Evolutionary conservation across 169 alveolate species (phyloP).

Genomic region (Plasmodium sp.): DNA sequence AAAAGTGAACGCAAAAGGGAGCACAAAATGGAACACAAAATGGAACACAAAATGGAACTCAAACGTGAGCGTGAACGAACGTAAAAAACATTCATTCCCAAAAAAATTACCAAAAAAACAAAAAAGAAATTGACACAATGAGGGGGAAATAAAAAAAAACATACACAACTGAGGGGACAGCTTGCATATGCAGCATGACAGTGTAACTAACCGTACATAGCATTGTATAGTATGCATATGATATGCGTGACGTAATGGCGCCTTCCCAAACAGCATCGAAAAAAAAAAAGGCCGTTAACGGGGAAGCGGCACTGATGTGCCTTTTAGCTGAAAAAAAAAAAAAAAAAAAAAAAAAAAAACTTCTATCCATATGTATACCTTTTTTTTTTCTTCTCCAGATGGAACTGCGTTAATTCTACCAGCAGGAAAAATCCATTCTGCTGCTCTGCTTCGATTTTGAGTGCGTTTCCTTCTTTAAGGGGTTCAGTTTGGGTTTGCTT

Average conservation of each 20-base stretch:
- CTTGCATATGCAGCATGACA: not conserved
- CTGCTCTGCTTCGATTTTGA: slow-evolving; percentile 25
- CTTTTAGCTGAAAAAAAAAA: not conserved
- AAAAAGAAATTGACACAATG: not conserved
- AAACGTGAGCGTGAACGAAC: not conserved
- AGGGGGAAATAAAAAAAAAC: not conserved
- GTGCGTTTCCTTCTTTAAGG: slow-evolving; percentile 28
- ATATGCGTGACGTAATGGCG: not conserved
- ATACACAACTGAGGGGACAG: not conserved
- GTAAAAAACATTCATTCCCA: not conserved
- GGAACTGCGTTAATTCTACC: slow-evolving; percentile 7
- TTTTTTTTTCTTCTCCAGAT: not conserved
- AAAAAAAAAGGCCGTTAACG: not conserved
- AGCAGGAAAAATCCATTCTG: slow-evolving; percentile 53
- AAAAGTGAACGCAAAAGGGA: not conserved
- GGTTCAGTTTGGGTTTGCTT: slow-evolving; percentile 10
- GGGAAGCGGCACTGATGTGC: not conserved
- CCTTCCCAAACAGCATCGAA: not conserved
- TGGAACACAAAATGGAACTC: not conserved
- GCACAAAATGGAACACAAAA: not conserved
- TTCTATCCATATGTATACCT: not conserved
- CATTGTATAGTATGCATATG: not conserved
- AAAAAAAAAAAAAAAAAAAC: not conserved
- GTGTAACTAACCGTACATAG: not conserved
- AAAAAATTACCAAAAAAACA: not conserved